These are phyloP conservation scores for Eimeria tenella DNA, from an alignment of 169 alveolate species.

Conservation along the genomic window DNA sequence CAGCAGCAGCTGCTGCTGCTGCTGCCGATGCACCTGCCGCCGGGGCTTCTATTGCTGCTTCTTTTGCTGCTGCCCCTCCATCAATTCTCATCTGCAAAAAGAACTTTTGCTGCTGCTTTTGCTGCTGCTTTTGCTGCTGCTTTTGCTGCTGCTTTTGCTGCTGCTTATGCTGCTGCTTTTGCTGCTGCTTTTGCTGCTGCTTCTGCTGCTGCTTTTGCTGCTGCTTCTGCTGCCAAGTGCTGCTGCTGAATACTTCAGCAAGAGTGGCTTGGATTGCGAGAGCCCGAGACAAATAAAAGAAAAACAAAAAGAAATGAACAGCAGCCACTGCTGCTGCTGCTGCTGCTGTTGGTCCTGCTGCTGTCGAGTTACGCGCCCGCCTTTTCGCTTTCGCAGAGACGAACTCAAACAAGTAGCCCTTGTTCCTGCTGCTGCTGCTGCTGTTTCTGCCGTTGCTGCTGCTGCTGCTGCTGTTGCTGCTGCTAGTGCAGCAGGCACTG, in stretches of 20 bases:
- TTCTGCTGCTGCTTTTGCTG: not conserved
- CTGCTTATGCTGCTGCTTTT: not conserved
- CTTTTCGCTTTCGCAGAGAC: too few species aligned
- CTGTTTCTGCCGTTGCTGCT: not conserved
- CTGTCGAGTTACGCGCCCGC: not conserved
- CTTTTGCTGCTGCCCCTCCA: not conserved
- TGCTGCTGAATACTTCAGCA: not conserved
- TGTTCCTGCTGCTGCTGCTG: slow-evolving; percentile 21
- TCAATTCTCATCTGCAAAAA: too few species aligned
- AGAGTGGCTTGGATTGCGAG: too few species aligned
- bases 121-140: not conserved
- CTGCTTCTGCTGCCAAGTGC: not conserved
- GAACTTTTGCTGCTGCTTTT: not conserved
- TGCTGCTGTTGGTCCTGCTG: slow-evolving; percentile 5
- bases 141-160: not conserved
- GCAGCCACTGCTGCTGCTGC: slow-evolving; percentile 5
- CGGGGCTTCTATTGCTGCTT: not conserved
- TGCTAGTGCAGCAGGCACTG: not conserved
- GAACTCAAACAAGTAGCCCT: too few species aligned
- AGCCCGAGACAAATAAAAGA: too few species aligned
- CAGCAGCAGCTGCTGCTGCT: not conserved
- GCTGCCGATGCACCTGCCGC: slow-evolving; percentile 10
- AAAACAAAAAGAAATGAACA: not conserved
- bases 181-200: not conserved
- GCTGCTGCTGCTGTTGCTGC: slow-evolving; percentile 19